Base-by-base conservation (phyloP, 176 grass and related monocot species). In the Carex littledalei region DNA sequence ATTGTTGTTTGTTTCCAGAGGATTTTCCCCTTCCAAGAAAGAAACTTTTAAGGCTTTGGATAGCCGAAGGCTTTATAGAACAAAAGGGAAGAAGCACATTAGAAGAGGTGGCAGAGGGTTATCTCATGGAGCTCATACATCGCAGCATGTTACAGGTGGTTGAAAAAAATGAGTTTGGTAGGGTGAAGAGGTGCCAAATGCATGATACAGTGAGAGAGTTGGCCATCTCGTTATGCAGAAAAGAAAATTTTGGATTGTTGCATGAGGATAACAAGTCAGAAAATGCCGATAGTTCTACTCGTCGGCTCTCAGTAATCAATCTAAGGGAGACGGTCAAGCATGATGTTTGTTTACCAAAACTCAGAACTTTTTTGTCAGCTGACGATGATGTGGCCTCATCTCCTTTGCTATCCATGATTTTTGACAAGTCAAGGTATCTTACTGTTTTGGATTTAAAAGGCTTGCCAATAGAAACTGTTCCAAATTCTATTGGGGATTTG, bases 1-100 rank as follows among this genome's bases (percentile, higher is more conserved):
- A 88, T n/a, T 90, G 91, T 70, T 50, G 66, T 59, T 6, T 93
- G 7, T 72, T 90, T 78, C 81, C 86, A 3, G 81, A 88, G 62
- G 88, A 88, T 63, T 84, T 39, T 65, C 29, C 29, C 0, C 84
- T 93, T 31, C 29, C 34, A 50, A 84, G 63, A 73, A 72, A 84
- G 3, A 76, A 24, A 37, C 83, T 89, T 2, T 26, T 76, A 2
- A 84, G 61, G 56, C 34, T 89, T 20, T 89, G 84, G 88, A 59
- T 86, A 9, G 88, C 88, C 3, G 88, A 89, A 13, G 78, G 78
- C 0, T 78, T 78, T 54, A n/a, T 78, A 50, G 43, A 78, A 54
- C 3, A 47, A 13, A 3, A 45, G 10, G 43, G 59, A 83, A 1
- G 50, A 43, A 18, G 70, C 69, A 15, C 41, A 62, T 6, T 79